Evolutionary conservation across 2,329 filamentous ascomycete genomes (phyloP).

Genomic region (Mycosphaerella arachidis): DNA sequence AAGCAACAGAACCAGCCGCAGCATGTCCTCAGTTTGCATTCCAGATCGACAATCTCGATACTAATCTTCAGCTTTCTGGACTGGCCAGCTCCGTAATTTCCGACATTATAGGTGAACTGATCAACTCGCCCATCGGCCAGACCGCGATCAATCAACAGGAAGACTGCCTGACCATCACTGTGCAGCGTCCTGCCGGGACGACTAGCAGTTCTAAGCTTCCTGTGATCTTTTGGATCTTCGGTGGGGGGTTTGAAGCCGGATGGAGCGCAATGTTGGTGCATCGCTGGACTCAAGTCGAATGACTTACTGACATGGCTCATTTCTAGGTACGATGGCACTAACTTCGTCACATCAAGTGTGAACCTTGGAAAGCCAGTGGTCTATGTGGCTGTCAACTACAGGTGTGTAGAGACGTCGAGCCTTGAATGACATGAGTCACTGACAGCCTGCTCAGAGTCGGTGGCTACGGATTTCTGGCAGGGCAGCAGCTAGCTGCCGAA

Average conservation of each 20-base stretch:
- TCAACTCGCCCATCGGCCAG: slow-evolving; percentile 39
- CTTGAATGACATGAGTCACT: not conserved
- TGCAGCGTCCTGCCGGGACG: slow-evolving; percentile 38
- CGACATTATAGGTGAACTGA: slow-evolving; percentile 34
- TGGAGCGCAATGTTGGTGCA: not conserved
- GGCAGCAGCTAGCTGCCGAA: slow-evolving; percentile 31
- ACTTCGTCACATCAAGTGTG: slow-evolving; percentile 39
- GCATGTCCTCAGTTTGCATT: slow-evolving; percentile 69
- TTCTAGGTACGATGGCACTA: slow-evolving; percentile 36
- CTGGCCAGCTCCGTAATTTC: slow-evolving; percentile 25
- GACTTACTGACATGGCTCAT: slow-evolving; percentile 16
- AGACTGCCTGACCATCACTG: slow-evolving; percentile 36
- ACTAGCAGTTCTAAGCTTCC: slow-evolving; percentile 38
- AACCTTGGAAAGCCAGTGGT: slow-evolving; percentile 50
- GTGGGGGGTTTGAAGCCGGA: slow-evolving; percentile 41
- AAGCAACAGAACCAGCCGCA: slow-evolving; percentile 53
- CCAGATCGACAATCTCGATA: slow-evolving; percentile 40
- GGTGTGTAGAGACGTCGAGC: slow-evolving; percentile 36
- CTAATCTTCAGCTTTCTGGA: not conserved
- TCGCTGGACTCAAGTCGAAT: slow-evolving; percentile 17
- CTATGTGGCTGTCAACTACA: slow-evolving; percentile 19
- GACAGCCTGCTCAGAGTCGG: slow-evolving; percentile 21
- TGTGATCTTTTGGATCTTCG: slow-evolving; percentile 47
- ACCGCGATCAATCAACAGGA: slow-evolving; percentile 35
- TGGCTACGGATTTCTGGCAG: slow-evolving; percentile 33